These are phyloP conservation scores for Aegilops sharonensis DNA, from an alignment of 176 grass and related monocot genomes.

Conservation along the genomic window DNA sequence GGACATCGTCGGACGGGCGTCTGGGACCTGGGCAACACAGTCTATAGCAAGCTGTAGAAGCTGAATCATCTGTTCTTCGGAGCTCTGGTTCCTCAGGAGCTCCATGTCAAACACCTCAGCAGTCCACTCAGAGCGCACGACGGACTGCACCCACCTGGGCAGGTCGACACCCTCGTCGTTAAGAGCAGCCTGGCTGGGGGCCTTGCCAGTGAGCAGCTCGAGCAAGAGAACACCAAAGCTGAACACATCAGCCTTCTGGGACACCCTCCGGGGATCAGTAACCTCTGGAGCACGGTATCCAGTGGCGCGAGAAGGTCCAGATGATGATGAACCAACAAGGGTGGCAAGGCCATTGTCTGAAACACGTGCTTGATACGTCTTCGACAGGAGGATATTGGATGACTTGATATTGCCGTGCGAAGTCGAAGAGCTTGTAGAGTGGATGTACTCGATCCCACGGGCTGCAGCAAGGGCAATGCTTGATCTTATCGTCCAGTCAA, in stretches of 20 bases:
- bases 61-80: constrained; percentile 55
- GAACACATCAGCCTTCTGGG: constrained; percentile 83
- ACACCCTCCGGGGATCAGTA: constrained; percentile 51
- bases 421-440: constrained; percentile 52
- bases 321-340: constrained; percentile 50
- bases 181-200: constrained; percentile 56
- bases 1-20: constrained; percentile 55
- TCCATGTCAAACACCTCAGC: constrained; percentile 60
- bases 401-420: constrained; percentile 88
- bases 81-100: constrained; percentile 44
- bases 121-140: constrained; percentile 56
- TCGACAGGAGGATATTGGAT: constrained; percentile 70
- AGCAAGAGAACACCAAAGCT: constrained; percentile 85
- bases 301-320: constrained; percentile 34
- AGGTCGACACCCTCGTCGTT: constrained; percentile 67
- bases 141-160: constrained; percentile 75
- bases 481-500: constrained; percentile 56
- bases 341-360: constrained; percentile 64
- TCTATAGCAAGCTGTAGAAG: constrained; percentile 75
- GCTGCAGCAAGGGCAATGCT: constrained; percentile 65
- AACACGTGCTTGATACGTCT: constrained; percentile 47
- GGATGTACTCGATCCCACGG: constrained; percentile 64
- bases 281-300: constrained; percentile 78
- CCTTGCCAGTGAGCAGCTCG: constrained; percentile 85
- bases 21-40: constrained; percentile 54